These are phyloP conservation scores for Cyclocybe aegerita DNA, from an alignment of 768 basidiomycete genomes.

Conservation along the genomic window DNA sequence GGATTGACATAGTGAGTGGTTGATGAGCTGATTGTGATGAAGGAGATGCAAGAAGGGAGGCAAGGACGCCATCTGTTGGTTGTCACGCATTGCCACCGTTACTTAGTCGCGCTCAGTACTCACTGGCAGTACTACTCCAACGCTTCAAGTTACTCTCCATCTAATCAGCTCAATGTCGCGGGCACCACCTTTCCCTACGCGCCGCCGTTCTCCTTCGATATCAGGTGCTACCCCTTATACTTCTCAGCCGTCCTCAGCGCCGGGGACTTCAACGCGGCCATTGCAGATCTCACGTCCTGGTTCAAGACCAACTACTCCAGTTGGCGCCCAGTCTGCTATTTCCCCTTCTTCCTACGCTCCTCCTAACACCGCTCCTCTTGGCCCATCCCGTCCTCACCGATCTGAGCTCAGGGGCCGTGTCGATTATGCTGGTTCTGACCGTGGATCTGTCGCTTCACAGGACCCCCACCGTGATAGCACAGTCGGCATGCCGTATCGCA, in stretches of 20 bases:
- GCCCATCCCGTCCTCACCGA: conserved; percentile 64
- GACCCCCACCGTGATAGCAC: conserved; percentile 50
- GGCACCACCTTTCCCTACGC: conserved; percentile 53
- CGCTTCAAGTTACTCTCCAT: background rate
- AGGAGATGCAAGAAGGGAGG: conserved; percentile 31
- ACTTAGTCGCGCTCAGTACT: background rate
- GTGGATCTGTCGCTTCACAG: conserved; percentile 44
- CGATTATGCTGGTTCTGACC: conserved; percentile 53
- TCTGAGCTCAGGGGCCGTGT: conserved; percentile 64
- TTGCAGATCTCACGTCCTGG: conserved; percentile 60
- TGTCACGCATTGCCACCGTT: background rate
- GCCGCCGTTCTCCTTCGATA: conserved; percentile 50
- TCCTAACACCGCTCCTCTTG: conserved; percentile 41
- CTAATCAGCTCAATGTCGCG: conserved; percentile 48
- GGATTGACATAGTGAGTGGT: conserved; percentile 17
- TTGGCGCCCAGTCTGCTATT: conserved; percentile 31
- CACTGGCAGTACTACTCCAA: background rate
- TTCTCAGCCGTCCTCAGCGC: conserved; percentile 34
- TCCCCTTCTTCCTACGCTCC: conserved; percentile 34
- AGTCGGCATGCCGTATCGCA: conserved; percentile 26
- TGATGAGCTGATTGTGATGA: conserved; percentile 2
- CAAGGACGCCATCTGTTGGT: conserved; percentile 10
- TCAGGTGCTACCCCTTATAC: conserved; percentile 38
- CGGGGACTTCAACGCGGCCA: conserved; percentile 46
- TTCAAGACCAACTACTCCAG: conserved; percentile 54